These are phyloP conservation scores for Croton setiger DNA, from an alignment of 441 rosid species.

Conservation along the genomic window DNA sequence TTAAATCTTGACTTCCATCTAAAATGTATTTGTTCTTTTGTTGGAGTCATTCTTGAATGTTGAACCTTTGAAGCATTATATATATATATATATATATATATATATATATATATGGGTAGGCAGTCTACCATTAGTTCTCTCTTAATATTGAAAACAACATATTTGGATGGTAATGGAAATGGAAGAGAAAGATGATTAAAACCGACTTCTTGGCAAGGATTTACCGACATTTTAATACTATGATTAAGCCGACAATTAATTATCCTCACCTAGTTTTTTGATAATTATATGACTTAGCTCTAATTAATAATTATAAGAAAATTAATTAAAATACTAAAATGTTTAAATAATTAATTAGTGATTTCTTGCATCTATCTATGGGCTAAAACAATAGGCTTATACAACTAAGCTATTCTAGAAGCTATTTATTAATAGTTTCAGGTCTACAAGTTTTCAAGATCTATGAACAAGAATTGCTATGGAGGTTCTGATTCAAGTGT, in stretches of 20 bases:
- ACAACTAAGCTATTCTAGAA: too few relatives aligned
- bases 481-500: neutral
- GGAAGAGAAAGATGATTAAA: neutral
- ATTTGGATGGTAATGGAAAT: neutral
- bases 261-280: neutral
- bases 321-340: too few relatives aligned
- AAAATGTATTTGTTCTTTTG: neutral
- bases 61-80: slow-evolving; percentile 2
- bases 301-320: too few relatives aligned
- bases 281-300: too few relatives aligned
- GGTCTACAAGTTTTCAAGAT: neutral
- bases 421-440: too few relatives aligned
- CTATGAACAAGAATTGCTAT: neutral
- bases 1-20: slow-evolving; percentile 21
- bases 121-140: neutral
- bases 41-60: neutral
- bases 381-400: too few relatives aligned
- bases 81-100: neutral
- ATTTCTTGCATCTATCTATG: too few relatives aligned
- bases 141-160: neutral
- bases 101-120: neutral
- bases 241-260: slow-evolving; percentile 8
- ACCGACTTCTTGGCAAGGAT: slow-evolving; percentile 8
- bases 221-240: slow-evolving; percentile 9
- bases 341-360: too few relatives aligned